Base-by-base conservation (phyloP, 306 rosid species). In the Oxytropis ochrocephala region DNA sequence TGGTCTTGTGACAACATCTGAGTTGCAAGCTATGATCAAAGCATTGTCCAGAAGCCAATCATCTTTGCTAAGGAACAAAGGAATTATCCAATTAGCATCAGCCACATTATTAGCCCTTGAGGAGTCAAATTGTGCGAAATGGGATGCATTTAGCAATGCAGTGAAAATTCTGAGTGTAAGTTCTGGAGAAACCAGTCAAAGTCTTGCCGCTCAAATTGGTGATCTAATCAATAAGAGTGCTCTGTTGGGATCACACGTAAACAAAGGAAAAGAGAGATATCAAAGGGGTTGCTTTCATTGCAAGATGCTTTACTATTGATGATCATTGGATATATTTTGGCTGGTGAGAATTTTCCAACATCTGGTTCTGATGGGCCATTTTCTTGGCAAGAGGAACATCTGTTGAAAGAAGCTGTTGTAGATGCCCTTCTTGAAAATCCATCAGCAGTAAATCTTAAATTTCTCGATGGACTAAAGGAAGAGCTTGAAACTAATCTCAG, bases 341-440 rank as follows among this genome's bases (percentile, higher is more conserved):
- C 96, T 35, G 96, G 96, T 59, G 96, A 85, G 79, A 86, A 86
- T 81, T 93, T 90, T 69, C 98, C 96, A 14, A 88, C 97, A 21
- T 85, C 97, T 69, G 83, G 97, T 67, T 81, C 89, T 52, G 96
- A 88, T 54, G 93, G 98, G 47, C 96, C 97, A 9, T 93, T 93
- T 80, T 93, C 97, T 50, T 90, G 98, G 98, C 97, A 93, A 85
- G 97, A 90, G 84, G 97, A 93, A 76, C 96, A 57, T 73, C 48
- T 88, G 73, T 76, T 93, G 75, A 93, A 90, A 80, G 98, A 90
- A 56, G 89, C 97, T 50, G 84, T 90, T 39, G 85, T 88, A 46
- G 92, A 90, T 67, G 91, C 96, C 10, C 86, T 90, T 85, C 78
- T 90, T 19, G 98, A 93, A 84, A 90, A 88, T 75, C 89, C 97